A percentile compares a stretch with the other conserved stretches of the same genome.
Evolutionary conservation across 2,329 filamentous ascomycete species (phyloP).

Genomic region (Coniochaeta hoffmannii): DNA sequence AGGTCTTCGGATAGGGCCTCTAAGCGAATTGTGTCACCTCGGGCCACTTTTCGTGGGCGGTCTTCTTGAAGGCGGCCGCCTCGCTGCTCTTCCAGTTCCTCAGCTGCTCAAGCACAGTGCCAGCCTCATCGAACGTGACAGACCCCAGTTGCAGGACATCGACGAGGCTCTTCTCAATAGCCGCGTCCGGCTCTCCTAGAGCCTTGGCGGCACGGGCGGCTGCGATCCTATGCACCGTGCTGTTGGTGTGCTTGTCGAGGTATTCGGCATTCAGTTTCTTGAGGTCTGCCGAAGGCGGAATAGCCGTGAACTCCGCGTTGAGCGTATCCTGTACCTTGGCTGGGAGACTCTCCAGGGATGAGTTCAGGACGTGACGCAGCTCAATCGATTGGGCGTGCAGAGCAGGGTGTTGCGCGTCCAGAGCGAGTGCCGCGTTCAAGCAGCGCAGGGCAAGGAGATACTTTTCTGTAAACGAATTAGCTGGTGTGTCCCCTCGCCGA

Average conservation of each 20-base stretch:
- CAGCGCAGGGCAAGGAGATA: constrained; percentile 82
- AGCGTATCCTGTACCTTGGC: constrained; percentile 62
- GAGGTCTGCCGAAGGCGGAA: constrained; percentile 51
- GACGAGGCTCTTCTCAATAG: constrained; percentile 46
- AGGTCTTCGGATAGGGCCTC: neutral
- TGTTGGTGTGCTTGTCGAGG: constrained; percentile 52
- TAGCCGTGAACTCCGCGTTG: constrained; percentile 56
- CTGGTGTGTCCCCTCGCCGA: neutral
- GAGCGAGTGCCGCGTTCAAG: constrained; percentile 62
- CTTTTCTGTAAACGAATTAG: constrained; percentile 53
- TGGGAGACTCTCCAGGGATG: constrained; percentile 51
- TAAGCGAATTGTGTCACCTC: constrained; percentile 36
- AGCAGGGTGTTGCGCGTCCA: constrained; percentile 62
- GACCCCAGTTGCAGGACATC: constrained; percentile 40
- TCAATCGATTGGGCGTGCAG: constrained; percentile 69
- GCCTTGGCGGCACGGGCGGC: constrained; percentile 46
- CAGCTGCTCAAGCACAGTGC: constrained; percentile 31
- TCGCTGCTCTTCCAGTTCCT: constrained; percentile 42
- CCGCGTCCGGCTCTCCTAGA: constrained; percentile 41
- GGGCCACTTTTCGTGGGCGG: constrained; percentile 42
- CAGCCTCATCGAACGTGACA: constrained; percentile 41
- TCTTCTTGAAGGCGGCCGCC: constrained; percentile 38
- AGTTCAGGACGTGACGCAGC: constrained; percentile 57
- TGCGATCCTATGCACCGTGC: constrained; percentile 54
- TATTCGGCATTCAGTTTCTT: constrained; percentile 61